phyloP scores from a whole-genome alignment of 176 grass and related monocot species.

The Lolium multiflorum region DNA sequence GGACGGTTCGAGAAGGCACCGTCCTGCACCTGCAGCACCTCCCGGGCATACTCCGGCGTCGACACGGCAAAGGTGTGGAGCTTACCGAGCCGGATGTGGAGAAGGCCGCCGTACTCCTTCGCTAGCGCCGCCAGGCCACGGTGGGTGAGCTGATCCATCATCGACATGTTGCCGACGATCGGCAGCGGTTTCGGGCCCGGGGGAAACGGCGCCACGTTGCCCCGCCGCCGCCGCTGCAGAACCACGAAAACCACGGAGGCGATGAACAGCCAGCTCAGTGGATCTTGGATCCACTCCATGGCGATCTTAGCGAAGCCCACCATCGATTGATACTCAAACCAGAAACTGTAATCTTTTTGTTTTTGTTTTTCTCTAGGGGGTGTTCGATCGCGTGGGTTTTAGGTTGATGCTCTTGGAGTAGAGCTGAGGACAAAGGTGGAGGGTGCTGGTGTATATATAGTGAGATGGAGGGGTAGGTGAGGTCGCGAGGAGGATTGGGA shows the following conservation, averaged over 20 bases:
- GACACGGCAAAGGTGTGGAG: slow-evolving; percentile 77
- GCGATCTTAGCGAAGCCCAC: slow-evolving; percentile 17
- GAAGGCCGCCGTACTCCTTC: slow-evolving; percentile 67
- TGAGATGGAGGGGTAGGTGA: slow-evolving; percentile 32
- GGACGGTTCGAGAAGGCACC: slow-evolving; percentile 88
- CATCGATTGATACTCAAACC: not conserved
- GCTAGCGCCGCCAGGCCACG: slow-evolving; percentile 80
- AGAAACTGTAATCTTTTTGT: not conserved
- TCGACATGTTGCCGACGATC: slow-evolving; percentile 90
- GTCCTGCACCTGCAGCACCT: slow-evolving; percentile 94
- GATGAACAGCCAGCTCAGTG: slow-evolving; percentile 50
- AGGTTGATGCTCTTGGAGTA: slow-evolving; percentile 44
- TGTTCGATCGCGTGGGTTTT: not conserved
- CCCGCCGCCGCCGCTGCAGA: slow-evolving; percentile 12
- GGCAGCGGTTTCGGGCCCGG: slow-evolving; percentile 78
- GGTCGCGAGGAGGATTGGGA: not conserved
- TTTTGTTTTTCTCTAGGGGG: not conserved
- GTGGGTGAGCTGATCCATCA: slow-evolving; percentile 98
- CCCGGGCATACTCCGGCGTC: slow-evolving; percentile 77
- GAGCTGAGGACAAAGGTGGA: slow-evolving; percentile 37
- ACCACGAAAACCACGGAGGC: slow-evolving; percentile 45
- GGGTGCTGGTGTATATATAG: slow-evolving; percentile 44
- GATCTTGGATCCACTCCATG: slow-evolving; percentile 73
- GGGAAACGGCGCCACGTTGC: slow-evolving; percentile 60
- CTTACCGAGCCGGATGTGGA: slow-evolving; percentile 69